Evolutionary conservation across 2,329 filamentous ascomycete species (phyloP).

Genomic region (Beauveria rudraprayagi): DNA sequence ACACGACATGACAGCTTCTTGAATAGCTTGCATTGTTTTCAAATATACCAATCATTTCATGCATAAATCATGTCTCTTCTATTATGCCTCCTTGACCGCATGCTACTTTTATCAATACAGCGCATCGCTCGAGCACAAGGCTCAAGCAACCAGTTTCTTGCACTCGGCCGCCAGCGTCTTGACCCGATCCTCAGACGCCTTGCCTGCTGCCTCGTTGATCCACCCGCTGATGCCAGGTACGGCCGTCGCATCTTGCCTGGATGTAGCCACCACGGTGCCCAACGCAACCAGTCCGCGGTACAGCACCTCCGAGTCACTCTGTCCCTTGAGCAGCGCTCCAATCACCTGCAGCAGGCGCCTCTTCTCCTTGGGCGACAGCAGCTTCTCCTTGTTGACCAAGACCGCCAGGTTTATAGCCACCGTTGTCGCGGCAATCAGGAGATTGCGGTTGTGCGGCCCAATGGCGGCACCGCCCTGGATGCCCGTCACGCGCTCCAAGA

Average conservation of each 20-base stretch:
- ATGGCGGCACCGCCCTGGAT: slow-evolving; percentile 38
- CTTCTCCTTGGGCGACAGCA: slow-evolving; percentile 25
- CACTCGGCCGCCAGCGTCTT: slow-evolving; percentile 40
- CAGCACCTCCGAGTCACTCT: slow-evolving; percentile 72
- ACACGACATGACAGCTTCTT: not conserved
- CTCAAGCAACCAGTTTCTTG: slow-evolving; percentile 23
- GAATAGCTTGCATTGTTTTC: not conserved
- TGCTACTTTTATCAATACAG: not conserved
- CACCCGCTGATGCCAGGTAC: slow-evolving; percentile 31
- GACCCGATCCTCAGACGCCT: slow-evolving; percentile 38
- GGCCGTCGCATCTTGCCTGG: slow-evolving; percentile 33
- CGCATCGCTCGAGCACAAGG: too few relatives aligned
- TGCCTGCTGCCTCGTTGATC: slow-evolving; percentile 35
- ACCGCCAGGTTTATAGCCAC: slow-evolving; percentile 80
- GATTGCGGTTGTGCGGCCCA: slow-evolving; percentile 61
- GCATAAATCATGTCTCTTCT: not conserved
- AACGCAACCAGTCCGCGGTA: slow-evolving; percentile 76
- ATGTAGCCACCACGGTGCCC: slow-evolving; percentile 62
- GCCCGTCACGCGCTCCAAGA: slow-evolving; percentile 55
- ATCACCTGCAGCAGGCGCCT: slow-evolving; percentile 51
- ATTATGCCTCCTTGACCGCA: not conserved
- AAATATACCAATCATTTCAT: not conserved
- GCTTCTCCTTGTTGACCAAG: slow-evolving; percentile 45
- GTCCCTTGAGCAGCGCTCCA: slow-evolving; percentile 52
- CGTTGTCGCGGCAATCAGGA: slow-evolving; percentile 75